phyloP scores from a whole-genome alignment of 768 basidiomycete genomes.

The Calocybe cyanea region DNA sequence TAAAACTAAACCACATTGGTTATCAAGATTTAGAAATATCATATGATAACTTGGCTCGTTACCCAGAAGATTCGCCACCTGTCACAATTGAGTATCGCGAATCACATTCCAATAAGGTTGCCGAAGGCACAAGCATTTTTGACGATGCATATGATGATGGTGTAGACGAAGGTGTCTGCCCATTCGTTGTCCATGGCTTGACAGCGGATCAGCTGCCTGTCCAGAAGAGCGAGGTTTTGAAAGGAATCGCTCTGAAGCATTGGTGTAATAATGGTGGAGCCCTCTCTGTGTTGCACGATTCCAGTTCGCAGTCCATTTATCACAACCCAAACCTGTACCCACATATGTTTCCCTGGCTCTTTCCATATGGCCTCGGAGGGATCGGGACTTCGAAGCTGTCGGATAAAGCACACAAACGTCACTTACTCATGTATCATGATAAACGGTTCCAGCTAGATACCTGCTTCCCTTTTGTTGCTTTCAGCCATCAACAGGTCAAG shows the following conservation, averaged over 20 bases:
- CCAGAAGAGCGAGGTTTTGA: slow-evolving; percentile 15
- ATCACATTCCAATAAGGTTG: neutral
- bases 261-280: slow-evolving; percentile 17
- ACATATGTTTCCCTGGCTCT: slow-evolving; percentile 35
- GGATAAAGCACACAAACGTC: slow-evolving; percentile 20
- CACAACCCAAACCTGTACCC: slow-evolving; percentile 32
- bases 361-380: slow-evolving; percentile 34
- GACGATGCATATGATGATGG: slow-evolving; percentile 22
- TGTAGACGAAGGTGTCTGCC: slow-evolving; percentile 3
- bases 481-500: slow-evolving; percentile 36
- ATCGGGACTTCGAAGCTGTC: slow-evolving; percentile 20
- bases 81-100: slow-evolving; percentile 21
- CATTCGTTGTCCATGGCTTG: slow-evolving; percentile 1
- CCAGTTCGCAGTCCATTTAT: slow-evolving; percentile 17
- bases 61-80: slow-evolving; percentile 19
- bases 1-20: slow-evolving; percentile 30
- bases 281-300: slow-evolving; percentile 25
- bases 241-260: slow-evolving; percentile 24
- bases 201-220: slow-evolving; percentile 11
- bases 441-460: slow-evolving; percentile 35
- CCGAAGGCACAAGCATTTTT: neutral
- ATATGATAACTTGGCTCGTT: slow-evolving; percentile 19
- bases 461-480: slow-evolving; percentile 33
- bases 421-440: slow-evolving; percentile 34
- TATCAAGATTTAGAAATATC: slow-evolving; percentile 30